Evolutionary conservation across 306 rosid genomes (phyloP), one percentile per base, ranked within the genome.

Genomic region (Glycine latifolia): DNA sequence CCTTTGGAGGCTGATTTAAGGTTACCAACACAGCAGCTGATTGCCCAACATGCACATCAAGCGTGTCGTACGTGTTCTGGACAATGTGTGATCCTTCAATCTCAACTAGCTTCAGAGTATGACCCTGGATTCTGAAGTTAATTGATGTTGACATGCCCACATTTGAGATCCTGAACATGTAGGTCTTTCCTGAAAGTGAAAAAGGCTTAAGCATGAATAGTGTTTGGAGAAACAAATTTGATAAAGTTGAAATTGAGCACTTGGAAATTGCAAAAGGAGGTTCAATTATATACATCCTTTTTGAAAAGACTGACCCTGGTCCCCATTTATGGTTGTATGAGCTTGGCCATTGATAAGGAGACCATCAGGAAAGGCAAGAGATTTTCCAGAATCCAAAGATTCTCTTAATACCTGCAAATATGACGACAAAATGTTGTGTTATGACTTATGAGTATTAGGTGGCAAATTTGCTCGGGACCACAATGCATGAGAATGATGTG

Each of bases 21-120:
- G 94, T 89, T 60, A 95, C 97, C 78, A 95, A 80, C 37, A 92
- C 91, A 1, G 97, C 48, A 31, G 86, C 77, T 2, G 97, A 93
- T 89, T 95, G 99, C 10, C 99, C 99, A 79, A 93, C 97, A 84
- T 95, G 99, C 14, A 95, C 89, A 76, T 95, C 99, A 73, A 95
- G 96, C 15, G 97, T 89, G 77, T 95, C 96, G 3, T 95, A 95
- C 26, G n/a, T 49, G 81, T 89, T 93, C 78, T 95, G 98, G 33
- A 92, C 13, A 35, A 90, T 72, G 84, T 93, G 98, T 41, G 99
- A 93, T n/a, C 99, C 99, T 91, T 95, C 99, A 6, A 90, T 89
- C 84, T 95, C 99, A 13, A 93, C 93, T 56, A 95, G 84, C 85
- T 93, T 95, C 82, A 95, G 7, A 60, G 76, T 15, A 80, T 95